phyloP scores from a whole-genome alignment of 148 eudicot genomes.

The Limonium bicolor region DNA sequence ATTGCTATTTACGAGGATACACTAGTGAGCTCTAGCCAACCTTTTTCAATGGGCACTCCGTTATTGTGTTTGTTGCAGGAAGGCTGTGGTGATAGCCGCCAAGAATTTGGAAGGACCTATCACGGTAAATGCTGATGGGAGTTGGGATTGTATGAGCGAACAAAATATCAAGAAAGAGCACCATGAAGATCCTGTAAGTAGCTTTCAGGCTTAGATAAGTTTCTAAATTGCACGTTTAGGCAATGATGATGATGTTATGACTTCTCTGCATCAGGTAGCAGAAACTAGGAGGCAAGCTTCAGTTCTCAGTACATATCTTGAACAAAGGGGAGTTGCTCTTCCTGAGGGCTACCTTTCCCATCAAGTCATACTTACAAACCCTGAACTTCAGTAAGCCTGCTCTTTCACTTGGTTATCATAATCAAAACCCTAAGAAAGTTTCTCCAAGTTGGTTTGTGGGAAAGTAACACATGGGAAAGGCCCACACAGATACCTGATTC shows the following conservation, averaged over 20 bases:
- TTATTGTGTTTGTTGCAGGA: conserved; percentile 21
- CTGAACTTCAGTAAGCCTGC: conserved; percentile 50
- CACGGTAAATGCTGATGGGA: conserved; percentile 50
- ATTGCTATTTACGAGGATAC: no score
- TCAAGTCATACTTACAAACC: conserved; percentile 68
- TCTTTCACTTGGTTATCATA: background rate
- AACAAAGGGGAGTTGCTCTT: conserved; percentile 76
- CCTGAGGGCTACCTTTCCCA: conserved; percentile 70
- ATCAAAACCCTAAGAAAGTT: no score
- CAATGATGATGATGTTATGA: background rate
- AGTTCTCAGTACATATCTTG: conserved; percentile 65
- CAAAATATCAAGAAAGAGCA: conserved; percentile 38
- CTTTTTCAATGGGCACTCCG: no score
- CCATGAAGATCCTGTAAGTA: conserved; percentile 64
- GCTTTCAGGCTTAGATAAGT: background rate
- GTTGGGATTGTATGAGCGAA: conserved; percentile 56
- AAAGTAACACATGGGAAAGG: no score
- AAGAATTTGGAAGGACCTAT: conserved; percentile 54
- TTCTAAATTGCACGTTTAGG: background rate
- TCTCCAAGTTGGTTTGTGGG: no score
- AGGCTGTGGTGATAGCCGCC: conserved; percentile 55
- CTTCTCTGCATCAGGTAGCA: conserved; percentile 25
- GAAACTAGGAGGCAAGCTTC: conserved; percentile 45
- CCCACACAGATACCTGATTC: no score
- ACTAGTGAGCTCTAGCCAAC: no score